Conservation (phyloP, 2,329 filamentous ascomycete species). For the Cylindrodendrum hubeiense region DNA sequence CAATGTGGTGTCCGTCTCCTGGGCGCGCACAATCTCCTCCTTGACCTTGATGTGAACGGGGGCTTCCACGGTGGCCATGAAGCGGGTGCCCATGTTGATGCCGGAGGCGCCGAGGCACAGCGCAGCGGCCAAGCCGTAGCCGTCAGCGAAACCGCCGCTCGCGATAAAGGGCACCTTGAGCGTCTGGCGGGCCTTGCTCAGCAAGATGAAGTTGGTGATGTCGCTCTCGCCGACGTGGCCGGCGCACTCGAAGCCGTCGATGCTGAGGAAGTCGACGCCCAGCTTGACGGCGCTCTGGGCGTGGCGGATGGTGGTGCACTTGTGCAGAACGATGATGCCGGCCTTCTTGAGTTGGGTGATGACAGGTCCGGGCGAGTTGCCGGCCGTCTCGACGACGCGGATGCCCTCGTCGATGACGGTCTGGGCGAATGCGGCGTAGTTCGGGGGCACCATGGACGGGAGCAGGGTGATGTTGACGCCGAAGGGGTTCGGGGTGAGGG, state of each 20-base stretch:
- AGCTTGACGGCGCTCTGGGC: slow-evolving; percentile 92
- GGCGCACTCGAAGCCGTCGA: slow-evolving; percentile 98
- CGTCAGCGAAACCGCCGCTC: slow-evolving; percentile 95
- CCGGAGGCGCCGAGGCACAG: slow-evolving; percentile 91
- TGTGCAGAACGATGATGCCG: slow-evolving; percentile 87
- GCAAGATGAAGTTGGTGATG: slow-evolving; percentile 90
- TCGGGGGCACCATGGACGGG: slow-evolving; percentile 87
- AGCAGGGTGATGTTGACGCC: slow-evolving; percentile 96
- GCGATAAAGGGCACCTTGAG: slow-evolving; percentile 93
- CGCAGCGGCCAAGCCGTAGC: slow-evolving; percentile 91
- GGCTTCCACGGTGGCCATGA: slow-evolving; percentile 95
- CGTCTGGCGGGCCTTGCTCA: slow-evolving; percentile 85
- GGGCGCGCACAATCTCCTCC: slow-evolving; percentile 86
- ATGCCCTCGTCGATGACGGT: slow-evolving; percentile 95
- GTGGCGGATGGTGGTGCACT: slow-evolving; percentile 96
- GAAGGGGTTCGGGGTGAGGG: slow-evolving; percentile 84
- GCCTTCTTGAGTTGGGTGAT: slow-evolving; percentile 89
- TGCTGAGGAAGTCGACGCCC: slow-evolving; percentile 95
- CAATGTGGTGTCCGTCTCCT: slow-evolving; percentile 92
- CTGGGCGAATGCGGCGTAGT: slow-evolving; percentile 93
- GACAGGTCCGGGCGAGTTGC: slow-evolving; percentile 88
- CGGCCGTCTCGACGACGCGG: slow-evolving; percentile 91
- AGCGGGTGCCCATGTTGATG: slow-evolving; percentile 98
- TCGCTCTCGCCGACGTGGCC: slow-evolving; percentile 89
- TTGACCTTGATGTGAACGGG: slow-evolving; percentile 96